Evolutionary conservation across 1,139 yeast genomes (phyloP), one percentile per base, ranked within the genome.

Genomic region (Yamadazyma membranifaciens): DNA sequence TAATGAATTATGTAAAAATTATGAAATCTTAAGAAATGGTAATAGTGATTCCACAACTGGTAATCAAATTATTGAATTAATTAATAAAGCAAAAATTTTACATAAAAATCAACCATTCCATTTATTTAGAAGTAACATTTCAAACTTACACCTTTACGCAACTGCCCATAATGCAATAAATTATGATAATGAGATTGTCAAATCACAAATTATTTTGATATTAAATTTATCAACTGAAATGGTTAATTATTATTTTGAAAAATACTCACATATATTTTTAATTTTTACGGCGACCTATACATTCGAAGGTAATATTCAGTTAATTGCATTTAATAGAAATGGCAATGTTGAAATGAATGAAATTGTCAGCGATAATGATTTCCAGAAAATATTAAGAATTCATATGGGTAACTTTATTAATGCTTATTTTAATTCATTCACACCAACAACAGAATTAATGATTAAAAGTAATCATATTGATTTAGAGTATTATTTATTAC

Each of bases 41-140:
- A 37, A 40, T 20, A 45, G 43, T 27, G 45, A 35, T 33, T 43
- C 31, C 11, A 35, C 41, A 31, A 49, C 47, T 25, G 52, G 69
- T 11, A 70, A 75, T 39, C 50, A 47, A 15, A 75, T 89, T 24
- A 76, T 86, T 17, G 85, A 82, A 38, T 64, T 85, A 33, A 62
- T 87, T 6, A 80, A 85, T 45, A 89, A 89, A 57, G 89, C 96
- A 0, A 82, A 80, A 49, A 80, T 91, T 27, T 65, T 89, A 42
- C 80, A 82, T 56, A 91, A 91, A 54, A 75, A 82, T 2, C 86
- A 88, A 40, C 91, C 96, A 3, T 88, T 91, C 61, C 97, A 91
- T 64, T 65, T 91, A 27, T 91, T 91, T 67, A 80, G 76, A 50
- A 62, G 56, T 3, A 44, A 44, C 24, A 20, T 26, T 4, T 40